Conservation (phyloP, 805 yeast genomes). For the Saccharomycopsis selenospora region DNA sequence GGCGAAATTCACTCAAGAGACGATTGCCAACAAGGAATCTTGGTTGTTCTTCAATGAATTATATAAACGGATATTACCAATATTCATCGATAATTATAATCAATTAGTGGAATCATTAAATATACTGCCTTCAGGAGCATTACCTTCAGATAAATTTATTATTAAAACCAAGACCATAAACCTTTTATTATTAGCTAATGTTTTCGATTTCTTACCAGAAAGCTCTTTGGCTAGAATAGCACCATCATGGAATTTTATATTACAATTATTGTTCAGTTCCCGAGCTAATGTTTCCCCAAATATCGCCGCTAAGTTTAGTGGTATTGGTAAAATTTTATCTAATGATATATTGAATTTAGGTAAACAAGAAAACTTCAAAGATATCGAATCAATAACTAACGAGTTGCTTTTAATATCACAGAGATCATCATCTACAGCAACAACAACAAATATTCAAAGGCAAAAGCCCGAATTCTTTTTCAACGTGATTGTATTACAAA, state of each 20-base stretch:
- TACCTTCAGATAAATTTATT: neutral
- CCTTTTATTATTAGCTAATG: conserved; percentile 11
- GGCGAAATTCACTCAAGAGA: conserved; percentile 1
- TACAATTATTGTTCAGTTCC: no score
- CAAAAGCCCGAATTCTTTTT: no score
- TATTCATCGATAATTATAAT: conserved; percentile 7
- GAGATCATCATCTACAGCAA: no score
- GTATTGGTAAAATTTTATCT: neutral
- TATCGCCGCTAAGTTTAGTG: no score
- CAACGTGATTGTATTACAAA: conserved; percentile 22
- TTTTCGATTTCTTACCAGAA: conserved; percentile 1
- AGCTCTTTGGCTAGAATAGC: no score
- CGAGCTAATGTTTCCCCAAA: no score
- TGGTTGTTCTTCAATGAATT: conserved; percentile 10
- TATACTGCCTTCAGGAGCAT: no score
- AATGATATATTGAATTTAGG: neutral
- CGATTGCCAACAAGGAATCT: conserved; percentile 11
- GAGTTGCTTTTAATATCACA: neutral
- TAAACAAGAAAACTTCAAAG: neutral
- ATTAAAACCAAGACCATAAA: conserved; percentile 9
- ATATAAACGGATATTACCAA: conserved; percentile 5
- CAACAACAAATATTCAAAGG: no score
- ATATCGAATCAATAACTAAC: neutral
- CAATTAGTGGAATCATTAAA: no score
- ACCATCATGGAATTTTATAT: no score